phyloP scores from a whole-genome alignment of 306 rosid species.

The Adenanthera pavonina region DNA sequence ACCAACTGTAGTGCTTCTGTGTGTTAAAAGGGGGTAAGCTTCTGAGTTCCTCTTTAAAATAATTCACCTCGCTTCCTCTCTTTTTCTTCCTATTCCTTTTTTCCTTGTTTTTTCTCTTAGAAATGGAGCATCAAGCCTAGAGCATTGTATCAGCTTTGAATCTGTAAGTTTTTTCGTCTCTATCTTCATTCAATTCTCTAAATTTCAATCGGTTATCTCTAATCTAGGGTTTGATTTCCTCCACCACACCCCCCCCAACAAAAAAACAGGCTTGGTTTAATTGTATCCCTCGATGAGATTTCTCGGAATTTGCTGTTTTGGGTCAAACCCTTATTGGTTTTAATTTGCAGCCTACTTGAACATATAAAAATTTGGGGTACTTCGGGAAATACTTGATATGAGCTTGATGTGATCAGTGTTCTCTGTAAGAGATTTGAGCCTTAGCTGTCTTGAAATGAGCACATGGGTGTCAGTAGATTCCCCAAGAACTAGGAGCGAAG shows the following conservation, averaged over 20 bases:
- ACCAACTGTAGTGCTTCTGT: slow-evolving; percentile 35
- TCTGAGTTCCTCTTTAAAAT: slow-evolving; percentile 21
- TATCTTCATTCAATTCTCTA: background rate
- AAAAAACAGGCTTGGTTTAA: background rate
- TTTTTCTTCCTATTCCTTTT: background rate
- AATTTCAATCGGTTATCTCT: slow-evolving; percentile 23
- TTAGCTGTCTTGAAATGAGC: slow-evolving; percentile 27
- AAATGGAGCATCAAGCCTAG: slow-evolving; percentile 42
- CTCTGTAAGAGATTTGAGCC: slow-evolving; percentile 28
- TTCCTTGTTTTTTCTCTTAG: background rate
- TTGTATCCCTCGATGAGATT: slow-evolving; percentile 3
- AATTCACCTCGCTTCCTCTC: slow-evolving; percentile 18
- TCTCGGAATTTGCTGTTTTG: slow-evolving; percentile 6
- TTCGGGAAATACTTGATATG: slow-evolving; percentile 1
- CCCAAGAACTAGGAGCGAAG: background rate
- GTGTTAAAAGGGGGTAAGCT: background rate
- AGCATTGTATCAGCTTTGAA: slow-evolving; percentile 39
- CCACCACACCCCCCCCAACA: too few relatives aligned
- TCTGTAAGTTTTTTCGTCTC: slow-evolving; percentile 46
- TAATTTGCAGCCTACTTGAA: background rate
- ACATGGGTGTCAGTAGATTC: slow-evolving; percentile 28
- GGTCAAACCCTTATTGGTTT: slow-evolving; percentile 16
- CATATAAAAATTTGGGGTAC: slow-evolving; percentile 6
- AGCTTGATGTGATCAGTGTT: slow-evolving; percentile 23
- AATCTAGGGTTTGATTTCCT: slow-evolving; percentile 10